Conservation (phyloP, 441 rosid genomes). For the Arabidopsis hybrid region DNA sequence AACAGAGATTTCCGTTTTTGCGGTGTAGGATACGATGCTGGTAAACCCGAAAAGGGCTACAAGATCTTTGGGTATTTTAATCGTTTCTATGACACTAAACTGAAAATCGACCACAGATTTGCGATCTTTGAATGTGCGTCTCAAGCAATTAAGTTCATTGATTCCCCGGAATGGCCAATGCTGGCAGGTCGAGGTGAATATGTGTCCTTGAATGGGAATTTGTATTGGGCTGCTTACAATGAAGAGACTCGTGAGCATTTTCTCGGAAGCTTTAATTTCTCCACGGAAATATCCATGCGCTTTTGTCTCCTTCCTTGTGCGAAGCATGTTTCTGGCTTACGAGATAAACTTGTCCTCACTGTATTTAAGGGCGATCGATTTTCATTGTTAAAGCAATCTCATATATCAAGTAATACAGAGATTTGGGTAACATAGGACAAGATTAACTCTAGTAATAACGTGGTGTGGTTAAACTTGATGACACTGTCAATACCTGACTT, state of each 20-base stretch:
- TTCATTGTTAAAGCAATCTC: too few relatives aligned
- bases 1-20: neutral
- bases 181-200: too few relatives aligned
- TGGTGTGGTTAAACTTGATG: slow-evolving; percentile 27
- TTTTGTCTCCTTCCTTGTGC: slow-evolving; percentile 27
- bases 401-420: too few relatives aligned
- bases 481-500: slow-evolving; percentile 12
- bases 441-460: neutral
- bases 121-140: too few relatives aligned
- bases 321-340: too few relatives aligned
- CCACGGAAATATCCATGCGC: neutral
- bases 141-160: too few relatives aligned
- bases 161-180: too few relatives aligned
- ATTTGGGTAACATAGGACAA: slow-evolving; percentile 31
- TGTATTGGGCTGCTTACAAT: too few relatives aligned
- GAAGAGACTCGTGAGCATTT: too few relatives aligned
- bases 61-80: neutral
- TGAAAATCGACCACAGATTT: too few relatives aligned
- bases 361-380: neutral
- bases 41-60: slow-evolving; percentile 7
- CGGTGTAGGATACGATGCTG: slow-evolving; percentile 8
- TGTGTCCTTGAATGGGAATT: too few relatives aligned
- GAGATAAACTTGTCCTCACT: neutral
- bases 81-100: too few relatives aligned
- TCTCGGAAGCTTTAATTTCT: slow-evolving; percentile 26